phyloP scores from a whole-genome alignment of 176 grass and related monocot species.

The Ananas comosus region DNA sequence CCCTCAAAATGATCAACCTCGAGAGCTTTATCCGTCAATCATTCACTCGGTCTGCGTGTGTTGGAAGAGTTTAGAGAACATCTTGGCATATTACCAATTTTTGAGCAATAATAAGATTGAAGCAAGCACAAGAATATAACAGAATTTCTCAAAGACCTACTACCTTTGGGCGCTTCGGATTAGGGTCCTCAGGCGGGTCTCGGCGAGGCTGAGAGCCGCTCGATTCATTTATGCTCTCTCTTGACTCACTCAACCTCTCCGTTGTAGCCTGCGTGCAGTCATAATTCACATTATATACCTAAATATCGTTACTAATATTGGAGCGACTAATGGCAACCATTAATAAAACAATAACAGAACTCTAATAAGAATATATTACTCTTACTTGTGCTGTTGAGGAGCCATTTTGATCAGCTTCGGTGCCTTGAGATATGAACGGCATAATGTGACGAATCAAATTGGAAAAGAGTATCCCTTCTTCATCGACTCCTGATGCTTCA shows the following conservation, averaged over 20 bases:
- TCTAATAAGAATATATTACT: background rate
- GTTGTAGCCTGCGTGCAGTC: slow-evolving; percentile 27
- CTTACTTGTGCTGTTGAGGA: slow-evolving; percentile 21
- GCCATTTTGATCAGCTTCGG: slow-evolving; percentile 27
- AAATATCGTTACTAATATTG: background rate
- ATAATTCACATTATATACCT: slow-evolving; percentile 1
- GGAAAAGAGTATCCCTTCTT: slow-evolving; percentile 70
- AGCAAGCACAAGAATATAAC: too few relatives aligned
- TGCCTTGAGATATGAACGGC: slow-evolving; percentile 66
- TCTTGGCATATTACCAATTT: too few relatives aligned
- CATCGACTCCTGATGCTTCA: slow-evolving; percentile 35
- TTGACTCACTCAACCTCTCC: slow-evolving; percentile 30
- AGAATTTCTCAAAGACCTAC: too few relatives aligned
- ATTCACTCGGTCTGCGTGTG: too few relatives aligned
- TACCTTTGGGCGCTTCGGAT: slow-evolving; percentile 82
- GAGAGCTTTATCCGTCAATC: too few relatives aligned
- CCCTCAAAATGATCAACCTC: too few relatives aligned
- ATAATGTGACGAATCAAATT: slow-evolving; percentile 69
- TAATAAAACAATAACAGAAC: background rate
- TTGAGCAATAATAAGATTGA: too few relatives aligned
- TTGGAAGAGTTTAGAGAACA: too few relatives aligned
- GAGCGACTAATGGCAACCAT: background rate
- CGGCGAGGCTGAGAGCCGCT: slow-evolving; percentile 34
- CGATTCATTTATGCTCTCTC: slow-evolving; percentile 41
- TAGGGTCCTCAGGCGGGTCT: slow-evolving; percentile 52